Percentiles rank a stretch among this genome's conserved stretches.
Conservation (phyloP, 2,329 filamentous ascomycete species). For the Zasmidium angulare region DNA sequence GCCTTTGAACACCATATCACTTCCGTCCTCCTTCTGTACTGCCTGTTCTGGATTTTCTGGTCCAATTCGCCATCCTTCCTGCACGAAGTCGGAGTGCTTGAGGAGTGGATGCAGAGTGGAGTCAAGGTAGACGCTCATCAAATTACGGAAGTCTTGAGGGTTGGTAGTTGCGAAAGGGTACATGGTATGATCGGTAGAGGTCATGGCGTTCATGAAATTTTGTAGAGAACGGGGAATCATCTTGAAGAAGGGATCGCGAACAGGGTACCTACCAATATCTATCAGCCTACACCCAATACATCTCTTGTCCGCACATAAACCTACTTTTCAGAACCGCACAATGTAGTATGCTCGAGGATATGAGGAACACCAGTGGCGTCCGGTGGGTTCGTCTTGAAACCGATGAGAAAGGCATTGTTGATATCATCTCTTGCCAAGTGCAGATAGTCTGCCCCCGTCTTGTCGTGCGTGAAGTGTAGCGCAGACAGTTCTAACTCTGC, state of each 20-base stretch:
- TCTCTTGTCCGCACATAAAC: slow-evolving; percentile 20
- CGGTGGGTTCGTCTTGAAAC: slow-evolving; percentile 97
- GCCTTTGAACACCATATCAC: slow-evolving; percentile 85
- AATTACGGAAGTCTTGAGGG: slow-evolving; percentile 87
- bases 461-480: slow-evolving; percentile 85
- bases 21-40: slow-evolving; percentile 43
- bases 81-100: slow-evolving; percentile 87
- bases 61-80: slow-evolving; percentile 95
- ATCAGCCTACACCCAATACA: slow-evolving; percentile 23
- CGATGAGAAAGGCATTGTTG: slow-evolving; percentile 99
- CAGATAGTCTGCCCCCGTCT: slow-evolving; percentile 92
- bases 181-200: slow-evolving; percentile 91
- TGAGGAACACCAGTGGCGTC: slow-evolving; percentile 96
- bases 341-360: slow-evolving; percentile 94
- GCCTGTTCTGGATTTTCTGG: slow-evolving; percentile 74
- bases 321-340: slow-evolving; percentile 92
- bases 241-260: slow-evolving; percentile 98
- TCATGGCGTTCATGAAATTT: slow-evolving; percentile 99
- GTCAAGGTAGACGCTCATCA: slow-evolving; percentile 95
- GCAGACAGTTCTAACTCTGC: slow-evolving; percentile 92
- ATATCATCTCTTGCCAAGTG: slow-evolving; percentile 92
- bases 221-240: slow-evolving; percentile 98
- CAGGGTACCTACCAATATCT: slow-evolving; percentile 70
- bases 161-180: slow-evolving; percentile 99
- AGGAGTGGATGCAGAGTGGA: slow-evolving; percentile 87